These are phyloP conservation scores for Nicotiana benthamiana DNA, from an alignment of 257 asterid species.

Conservation along the genomic window DNA sequence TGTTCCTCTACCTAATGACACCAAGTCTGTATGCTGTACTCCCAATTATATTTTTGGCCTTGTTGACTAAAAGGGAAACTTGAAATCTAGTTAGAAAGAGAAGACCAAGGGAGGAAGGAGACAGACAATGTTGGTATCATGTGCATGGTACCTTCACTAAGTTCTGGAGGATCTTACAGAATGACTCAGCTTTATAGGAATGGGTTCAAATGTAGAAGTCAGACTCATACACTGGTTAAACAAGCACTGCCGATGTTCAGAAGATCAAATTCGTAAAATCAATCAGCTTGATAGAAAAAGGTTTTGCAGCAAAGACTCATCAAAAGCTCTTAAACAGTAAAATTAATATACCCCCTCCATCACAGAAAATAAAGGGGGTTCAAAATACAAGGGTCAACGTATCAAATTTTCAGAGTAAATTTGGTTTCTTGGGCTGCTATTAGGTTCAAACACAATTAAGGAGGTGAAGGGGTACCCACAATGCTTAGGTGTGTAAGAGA, in stretches of 20 bases:
- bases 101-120: neutral
- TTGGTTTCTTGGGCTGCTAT: neutral
- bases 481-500: neutral
- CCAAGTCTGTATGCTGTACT: neutral
- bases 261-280: neutral
- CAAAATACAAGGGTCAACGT: neutral
- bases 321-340: neutral
- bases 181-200: neutral
- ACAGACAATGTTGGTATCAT: neutral
- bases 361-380: neutral
- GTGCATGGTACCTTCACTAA: neutral
- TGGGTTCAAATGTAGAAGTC: neutral
- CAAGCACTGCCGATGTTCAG: neutral
- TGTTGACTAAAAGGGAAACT: neutral
- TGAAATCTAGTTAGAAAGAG: neutral
- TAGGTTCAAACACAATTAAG: neutral
- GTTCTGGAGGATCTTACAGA: neutral
- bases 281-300: neutral
- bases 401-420: neutral
- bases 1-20: slow-evolving; percentile 3
- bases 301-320: neutral
- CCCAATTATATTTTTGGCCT: neutral
- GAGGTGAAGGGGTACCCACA: neutral
- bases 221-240: neutral
- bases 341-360: neutral